A percentile compares a stretch with the other conserved stretches of the same genome.
Evolutionary conservation across 768 basidiomycete species (phyloP).

Genomic region (Rickenella mellea): DNA sequence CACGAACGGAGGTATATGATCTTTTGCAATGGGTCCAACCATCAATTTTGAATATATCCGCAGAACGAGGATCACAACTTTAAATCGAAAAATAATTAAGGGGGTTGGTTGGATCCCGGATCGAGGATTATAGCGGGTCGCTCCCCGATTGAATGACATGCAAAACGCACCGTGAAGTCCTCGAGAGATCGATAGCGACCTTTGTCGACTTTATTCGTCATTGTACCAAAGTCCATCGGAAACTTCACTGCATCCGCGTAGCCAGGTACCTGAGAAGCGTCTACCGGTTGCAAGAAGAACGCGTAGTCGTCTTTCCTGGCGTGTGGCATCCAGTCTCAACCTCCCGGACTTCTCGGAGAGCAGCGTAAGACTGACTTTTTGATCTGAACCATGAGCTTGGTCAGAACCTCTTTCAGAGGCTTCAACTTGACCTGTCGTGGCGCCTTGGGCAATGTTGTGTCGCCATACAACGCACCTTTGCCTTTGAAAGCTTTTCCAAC

Average conservation of each 20-base stretch:
- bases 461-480: too few relatives aligned
- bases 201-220: constrained; percentile 65
- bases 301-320: constrained; percentile 78
- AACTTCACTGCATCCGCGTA: constrained; percentile 62
- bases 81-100: background rate
- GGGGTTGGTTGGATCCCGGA: background rate
- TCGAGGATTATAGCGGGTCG: too few relatives aligned
- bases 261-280: constrained; percentile 47
- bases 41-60: too few relatives aligned
- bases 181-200: constrained; percentile 75
- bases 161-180: constrained; percentile 57
- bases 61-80: constrained; percentile 1
- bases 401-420: constrained; percentile 67
- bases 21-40: too few relatives aligned
- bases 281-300: constrained; percentile 67
- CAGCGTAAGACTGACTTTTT: constrained; percentile 49
- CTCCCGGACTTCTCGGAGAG: background rate
- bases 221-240: constrained; percentile 92
- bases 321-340: constrained; percentile 4
- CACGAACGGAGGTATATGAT: too few relatives aligned
- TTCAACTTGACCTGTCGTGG: constrained; percentile 64
- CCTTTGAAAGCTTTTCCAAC: too few relatives aligned
- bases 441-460: constrained; percentile 21
- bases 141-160: background rate
- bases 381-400: constrained; percentile 57